A percentile compares a stretch with the other conserved stretches of the same genome.
Conservation (phyloP, 2,329 filamentous ascomycete genomes). For the Apiospora aurea region DNA sequence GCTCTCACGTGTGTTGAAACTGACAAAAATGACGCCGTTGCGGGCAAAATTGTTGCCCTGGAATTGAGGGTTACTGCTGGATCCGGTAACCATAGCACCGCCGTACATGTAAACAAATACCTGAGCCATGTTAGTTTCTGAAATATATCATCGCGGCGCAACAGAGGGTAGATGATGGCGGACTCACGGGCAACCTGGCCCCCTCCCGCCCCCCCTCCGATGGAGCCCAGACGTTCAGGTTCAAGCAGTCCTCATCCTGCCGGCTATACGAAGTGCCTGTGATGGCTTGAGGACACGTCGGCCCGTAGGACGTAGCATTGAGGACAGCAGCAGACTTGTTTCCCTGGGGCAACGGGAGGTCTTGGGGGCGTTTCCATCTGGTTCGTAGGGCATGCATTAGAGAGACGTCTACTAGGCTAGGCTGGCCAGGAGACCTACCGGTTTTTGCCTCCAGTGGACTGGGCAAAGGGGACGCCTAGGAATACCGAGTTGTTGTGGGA, state of each 20-base stretch:
- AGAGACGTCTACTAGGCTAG: not conserved
- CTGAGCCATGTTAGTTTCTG: conserved; percentile 28
- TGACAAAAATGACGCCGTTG: conserved; percentile 47
- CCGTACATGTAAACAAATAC: conserved; percentile 55
- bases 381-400: not conserved
- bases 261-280: conserved; percentile 32
- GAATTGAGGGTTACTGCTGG: conserved; percentile 48
- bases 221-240: conserved; percentile 48
- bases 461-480: conserved; percentile 49
- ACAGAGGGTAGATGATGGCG: not conserved
- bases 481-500: conserved; percentile 44
- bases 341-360: conserved; percentile 31
- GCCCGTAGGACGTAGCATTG: conserved; percentile 38
- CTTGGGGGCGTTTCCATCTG: conserved; percentile 42
- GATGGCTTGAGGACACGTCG: conserved; percentile 39
- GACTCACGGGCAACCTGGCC: conserved; percentile 39
- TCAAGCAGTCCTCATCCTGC: conserved; percentile 50
- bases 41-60: conserved; percentile 46
- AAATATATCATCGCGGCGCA: not conserved
- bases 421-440: conserved; percentile 34
- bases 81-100: conserved; percentile 51
- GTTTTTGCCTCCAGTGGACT: conserved; percentile 48
- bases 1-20: conserved; percentile 50
- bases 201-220: conserved; percentile 26
- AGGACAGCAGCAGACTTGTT: conserved; percentile 24